Percentiles rank a stretch among this genome's conserved stretches.
These are phyloP conservation scores for Populus pruinosa DNA, from an alignment of 345 rosid genomes.

Conservation along the genomic window DNA sequence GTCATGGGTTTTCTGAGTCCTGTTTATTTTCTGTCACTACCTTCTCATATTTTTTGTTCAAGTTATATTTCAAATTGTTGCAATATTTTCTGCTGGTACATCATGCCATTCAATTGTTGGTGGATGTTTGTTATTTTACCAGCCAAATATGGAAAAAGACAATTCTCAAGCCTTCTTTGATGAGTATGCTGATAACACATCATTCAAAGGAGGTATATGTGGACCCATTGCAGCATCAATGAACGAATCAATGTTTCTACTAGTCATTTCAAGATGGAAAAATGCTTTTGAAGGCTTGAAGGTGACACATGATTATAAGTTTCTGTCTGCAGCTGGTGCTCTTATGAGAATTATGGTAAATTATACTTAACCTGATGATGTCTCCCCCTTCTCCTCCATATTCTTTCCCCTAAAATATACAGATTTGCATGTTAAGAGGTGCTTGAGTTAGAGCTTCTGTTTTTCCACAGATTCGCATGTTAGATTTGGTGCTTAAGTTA, in stretches of 20 bases:
- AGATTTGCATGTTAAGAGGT: not conserved
- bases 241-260: constrained; percentile 81
- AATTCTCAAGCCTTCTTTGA: constrained; percentile 28
- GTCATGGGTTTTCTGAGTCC: too few species aligned
- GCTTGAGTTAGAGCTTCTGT: constrained; percentile 6
- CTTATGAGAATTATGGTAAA: constrained; percentile 81
- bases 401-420: not conserved
- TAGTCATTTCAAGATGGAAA: constrained; percentile 84
- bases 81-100: not conserved
- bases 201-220: constrained; percentile 68
- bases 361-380: not conserved
- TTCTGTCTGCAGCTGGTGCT: constrained; percentile 74
- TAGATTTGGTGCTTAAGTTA: constrained; percentile 67
- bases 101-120: constrained; percentile 9
- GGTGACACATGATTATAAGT: constrained; percentile 73
- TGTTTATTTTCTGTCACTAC: not conserved
- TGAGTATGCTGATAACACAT: constrained; percentile 39
- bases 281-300: constrained; percentile 76
- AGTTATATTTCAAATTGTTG: not conserved
- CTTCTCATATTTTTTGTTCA: not conserved
- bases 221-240: constrained; percentile 92
- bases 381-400: not conserved
- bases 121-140: constrained; percentile 17
- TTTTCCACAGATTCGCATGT: constrained; percentile 60
- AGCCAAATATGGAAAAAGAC: constrained; percentile 44